Conservation (phyloP, 2,329 filamentous ascomycete species). For the Cercospora janseana region DNA sequence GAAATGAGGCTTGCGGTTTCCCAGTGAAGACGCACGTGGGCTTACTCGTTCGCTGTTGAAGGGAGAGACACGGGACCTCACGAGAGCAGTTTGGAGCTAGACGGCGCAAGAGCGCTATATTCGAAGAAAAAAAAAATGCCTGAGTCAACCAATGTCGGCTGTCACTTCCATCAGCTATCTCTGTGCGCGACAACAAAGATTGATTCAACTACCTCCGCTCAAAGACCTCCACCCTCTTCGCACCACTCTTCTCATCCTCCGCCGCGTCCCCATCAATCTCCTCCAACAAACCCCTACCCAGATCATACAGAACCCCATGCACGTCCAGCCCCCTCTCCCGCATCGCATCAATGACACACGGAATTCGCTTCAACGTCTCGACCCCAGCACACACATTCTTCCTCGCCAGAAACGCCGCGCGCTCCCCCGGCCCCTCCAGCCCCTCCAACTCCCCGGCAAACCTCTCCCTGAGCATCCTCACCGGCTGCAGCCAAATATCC, state of each 20-base stretch:
- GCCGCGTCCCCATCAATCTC: constrained; percentile 45
- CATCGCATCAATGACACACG: constrained; percentile 67
- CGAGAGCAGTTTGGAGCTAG: too few species aligned
- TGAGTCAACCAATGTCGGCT: too few species aligned
- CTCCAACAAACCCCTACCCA: constrained; percentile 55
- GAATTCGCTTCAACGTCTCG: constrained; percentile 65
- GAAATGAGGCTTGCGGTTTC: too few species aligned
- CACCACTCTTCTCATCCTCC: constrained; percentile 34
- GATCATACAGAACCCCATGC: constrained; percentile 75
- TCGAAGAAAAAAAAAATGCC: too few species aligned
- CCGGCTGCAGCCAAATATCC: constrained; percentile 61
- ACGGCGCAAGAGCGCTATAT: too few species aligned
- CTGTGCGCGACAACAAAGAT: not conserved
- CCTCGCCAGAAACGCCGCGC: constrained; percentile 65
- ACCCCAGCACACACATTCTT: constrained; percentile 72
- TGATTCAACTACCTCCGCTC: constrained; percentile 25
- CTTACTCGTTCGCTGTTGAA: too few species aligned
- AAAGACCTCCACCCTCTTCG: constrained; percentile 28
- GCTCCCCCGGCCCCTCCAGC: constrained; percentile 47
- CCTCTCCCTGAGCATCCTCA: constrained; percentile 55
- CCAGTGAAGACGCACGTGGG: too few species aligned
- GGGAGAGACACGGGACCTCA: too few species aligned
- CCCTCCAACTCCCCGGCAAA: constrained; percentile 52
- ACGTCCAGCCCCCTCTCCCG: constrained; percentile 68
- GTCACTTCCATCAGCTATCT: too few species aligned